Evolutionary conservation across 2,329 filamentous ascomycete species (phyloP).

Genomic region (Epichloe typhina): DNA sequence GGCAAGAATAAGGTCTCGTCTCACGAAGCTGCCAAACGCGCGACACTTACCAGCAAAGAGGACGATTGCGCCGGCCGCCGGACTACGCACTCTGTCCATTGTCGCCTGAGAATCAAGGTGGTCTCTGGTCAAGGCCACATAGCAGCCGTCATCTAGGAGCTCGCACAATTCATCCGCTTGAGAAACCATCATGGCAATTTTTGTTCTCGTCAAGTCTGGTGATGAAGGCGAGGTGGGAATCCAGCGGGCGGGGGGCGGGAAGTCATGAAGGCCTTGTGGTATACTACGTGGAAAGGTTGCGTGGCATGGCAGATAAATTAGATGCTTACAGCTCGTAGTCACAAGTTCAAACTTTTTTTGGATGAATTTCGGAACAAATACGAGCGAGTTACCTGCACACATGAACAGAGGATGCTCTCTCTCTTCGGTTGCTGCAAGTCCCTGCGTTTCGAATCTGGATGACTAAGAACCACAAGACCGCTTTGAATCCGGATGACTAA

Average conservation of each 20-base stretch:
- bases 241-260: not conserved
- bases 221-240: not conserved
- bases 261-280: not conserved
- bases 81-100: constrained; percentile 57
- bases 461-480: not conserved
- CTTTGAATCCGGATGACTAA: not conserved
- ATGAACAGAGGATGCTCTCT: too few relatives aligned
- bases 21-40: constrained; percentile 5
- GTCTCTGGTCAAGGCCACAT: constrained; percentile 55
- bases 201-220: not conserved
- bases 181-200: constrained; percentile 5
- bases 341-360: too few relatives aligned
- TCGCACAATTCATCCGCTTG: constrained; percentile 21
- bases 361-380: too few relatives aligned
- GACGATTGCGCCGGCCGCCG: constrained; percentile 63
- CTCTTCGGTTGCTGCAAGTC: too few relatives aligned
- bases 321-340: too few relatives aligned
- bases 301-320: too few relatives aligned
- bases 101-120: constrained; percentile 42
- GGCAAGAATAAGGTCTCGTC: not conserved
- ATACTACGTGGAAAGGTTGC: too few relatives aligned
- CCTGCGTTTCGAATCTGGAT: not conserved
- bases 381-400: too few relatives aligned
- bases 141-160: constrained; percentile 37
- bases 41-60: constrained; percentile 51